Conservation (phyloP, 495 filamentous ascomycete species). For the Gamarada debralockiae region DNA sequence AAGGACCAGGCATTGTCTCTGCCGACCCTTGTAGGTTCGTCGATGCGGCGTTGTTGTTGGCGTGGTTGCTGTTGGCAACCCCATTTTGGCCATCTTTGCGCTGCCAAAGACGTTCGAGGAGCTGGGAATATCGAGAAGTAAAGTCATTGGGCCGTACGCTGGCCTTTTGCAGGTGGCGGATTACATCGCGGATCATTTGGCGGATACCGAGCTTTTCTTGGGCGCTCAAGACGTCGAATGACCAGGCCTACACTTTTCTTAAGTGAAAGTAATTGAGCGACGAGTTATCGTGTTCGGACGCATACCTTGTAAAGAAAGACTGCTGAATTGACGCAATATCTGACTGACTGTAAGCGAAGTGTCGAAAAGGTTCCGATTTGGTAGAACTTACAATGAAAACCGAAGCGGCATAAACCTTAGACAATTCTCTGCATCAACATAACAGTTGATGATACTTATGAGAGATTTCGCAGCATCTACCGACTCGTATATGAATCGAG, state of each 20-base stretch:
- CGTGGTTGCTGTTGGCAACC: neutral
- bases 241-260: conserved; percentile 3
- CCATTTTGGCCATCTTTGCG: conserved; percentile 6
- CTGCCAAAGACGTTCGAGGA: conserved; percentile 16
- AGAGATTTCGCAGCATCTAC: conserved; percentile 55
- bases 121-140: conserved; percentile 13
- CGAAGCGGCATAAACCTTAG: conserved; percentile 53
- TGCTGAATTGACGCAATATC: conserved; percentile 18
- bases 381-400: conserved; percentile 46
- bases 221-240: conserved; percentile 12
- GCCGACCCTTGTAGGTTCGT: neutral
- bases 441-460: conserved; percentile 47
- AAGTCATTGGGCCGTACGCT: conserved; percentile 14
- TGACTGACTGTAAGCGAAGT: neutral
- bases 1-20: neutral
- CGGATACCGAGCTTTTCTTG: conserved; percentile 18
- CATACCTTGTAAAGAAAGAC: conserved; percentile 19
- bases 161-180: conserved; percentile 12
- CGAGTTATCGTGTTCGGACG: neutral
- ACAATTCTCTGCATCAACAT: conserved; percentile 49
- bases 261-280: neutral
- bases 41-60: neutral
- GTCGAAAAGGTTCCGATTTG: neutral
- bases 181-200: conserved; percentile 20
- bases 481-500: conserved; percentile 56